Conservation (phyloP, 2,329 filamentous ascomycete genomes). For the Amauroascus verrucosus region DNA sequence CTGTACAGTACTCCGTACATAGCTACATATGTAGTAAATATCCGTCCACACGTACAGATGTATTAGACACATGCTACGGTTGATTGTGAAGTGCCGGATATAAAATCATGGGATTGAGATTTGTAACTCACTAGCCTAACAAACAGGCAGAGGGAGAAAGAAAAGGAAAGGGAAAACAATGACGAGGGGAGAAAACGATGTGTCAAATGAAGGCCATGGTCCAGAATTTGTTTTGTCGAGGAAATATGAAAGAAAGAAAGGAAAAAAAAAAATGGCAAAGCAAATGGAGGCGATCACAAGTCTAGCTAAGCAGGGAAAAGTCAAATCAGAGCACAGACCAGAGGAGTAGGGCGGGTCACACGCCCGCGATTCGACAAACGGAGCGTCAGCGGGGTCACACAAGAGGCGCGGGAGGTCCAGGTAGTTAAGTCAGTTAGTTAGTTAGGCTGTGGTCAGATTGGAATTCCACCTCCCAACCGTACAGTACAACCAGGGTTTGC, state of each 20-base stretch:
- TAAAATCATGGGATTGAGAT: no score
- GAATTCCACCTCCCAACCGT: background rate
- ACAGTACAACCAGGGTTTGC: background rate
- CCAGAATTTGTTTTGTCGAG: background rate
- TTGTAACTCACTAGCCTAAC: no score
- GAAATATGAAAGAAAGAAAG: background rate
- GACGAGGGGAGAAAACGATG: background rate
- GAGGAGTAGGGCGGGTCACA: background rate
- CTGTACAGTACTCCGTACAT: no score
- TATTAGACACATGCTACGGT: background rate
- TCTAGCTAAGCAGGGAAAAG: background rate
- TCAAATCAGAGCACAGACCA: background rate
- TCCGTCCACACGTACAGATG: no score
- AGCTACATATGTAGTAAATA: no score
- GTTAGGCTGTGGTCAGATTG: background rate
- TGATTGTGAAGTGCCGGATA: no score
- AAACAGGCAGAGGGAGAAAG: background rate
- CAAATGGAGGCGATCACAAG: background rate
- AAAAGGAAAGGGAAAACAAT: background rate
- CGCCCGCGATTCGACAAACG: conserved; percentile 2
- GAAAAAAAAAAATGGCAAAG: background rate
- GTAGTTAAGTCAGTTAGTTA: background rate
- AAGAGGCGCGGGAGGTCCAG: conserved; percentile 1
- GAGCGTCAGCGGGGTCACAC: conserved; percentile 1
- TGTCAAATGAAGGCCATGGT: background rate